Evolutionary conservation across 495 filamentous ascomycete species (phyloP), one percentile per base, ranked within the genome.

Genomic region (Penicillium flavigenum): DNA sequence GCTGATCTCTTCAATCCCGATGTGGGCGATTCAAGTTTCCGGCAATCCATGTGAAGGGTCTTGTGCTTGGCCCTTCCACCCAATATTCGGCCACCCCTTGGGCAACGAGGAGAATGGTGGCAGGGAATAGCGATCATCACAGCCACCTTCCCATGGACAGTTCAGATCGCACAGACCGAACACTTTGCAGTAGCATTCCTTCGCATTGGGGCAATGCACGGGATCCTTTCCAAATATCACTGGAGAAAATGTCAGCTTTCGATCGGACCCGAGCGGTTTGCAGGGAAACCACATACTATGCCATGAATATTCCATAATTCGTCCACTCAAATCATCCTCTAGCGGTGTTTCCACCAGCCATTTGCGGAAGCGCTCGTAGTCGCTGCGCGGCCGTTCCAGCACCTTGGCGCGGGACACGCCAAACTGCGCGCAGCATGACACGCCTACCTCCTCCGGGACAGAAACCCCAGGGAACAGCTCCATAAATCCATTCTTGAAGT

Each of bases 251-350:
- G 52, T 68, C 53, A 70, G 58, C 51, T 54, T 17, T 11, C 29
- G 26, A 24, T 8, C 12, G 27, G n/a, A 22, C 22, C 2, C 11
- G 17, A 17, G 6, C 42, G 8, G 11, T 22, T n/a, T 10, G 19
- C 39, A 17, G 22, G 41, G 26, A 46, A 14, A 7, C 50, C 54
- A 62, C 76, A 50, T 75, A 79, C 76, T 78, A 68, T 91, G 88
- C 88, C 88, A 91, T 32, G 84, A 78, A 63, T 87, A 90, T 68
- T 91, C 88, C 75, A 89, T 80, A 26, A 91, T 81, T 10, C 87
- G 66, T n/a, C 88, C 88, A 36, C 79, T 85, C 52, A 83, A 59
- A 31, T 75, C 73, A 62, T 88, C 84, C 6, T 70, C 64, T 44
- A 89, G 63, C 3, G 68, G 58, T 24, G 87, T 89, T 11, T 79